phyloP scores from a whole-genome alignment of 305 asterid genomes.

The Fraxinus albicans region DNA sequence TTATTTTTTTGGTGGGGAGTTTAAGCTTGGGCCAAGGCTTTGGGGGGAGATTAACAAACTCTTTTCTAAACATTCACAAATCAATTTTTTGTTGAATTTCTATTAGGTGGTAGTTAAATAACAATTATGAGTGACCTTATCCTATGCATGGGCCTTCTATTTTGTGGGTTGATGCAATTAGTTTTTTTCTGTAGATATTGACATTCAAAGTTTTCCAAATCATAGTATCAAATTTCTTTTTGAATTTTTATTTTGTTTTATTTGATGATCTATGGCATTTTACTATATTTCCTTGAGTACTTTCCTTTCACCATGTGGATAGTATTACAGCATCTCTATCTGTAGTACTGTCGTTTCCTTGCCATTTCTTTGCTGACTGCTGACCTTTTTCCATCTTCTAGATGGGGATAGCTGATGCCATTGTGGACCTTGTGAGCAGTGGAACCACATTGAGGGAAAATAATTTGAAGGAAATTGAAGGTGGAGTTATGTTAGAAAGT shows the following conservation, averaged over 20 bases:
- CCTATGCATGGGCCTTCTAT: not conserved
- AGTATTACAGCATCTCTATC: not conserved
- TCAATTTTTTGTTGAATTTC: not conserved
- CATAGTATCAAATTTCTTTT: not conserved
- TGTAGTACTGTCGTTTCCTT: not conserved
- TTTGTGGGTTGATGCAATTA: not conserved
- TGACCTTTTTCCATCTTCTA: constrained; percentile 23
- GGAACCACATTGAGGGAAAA: constrained; percentile 94
- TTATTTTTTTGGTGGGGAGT: not conserved
- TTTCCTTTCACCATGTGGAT: not conserved
- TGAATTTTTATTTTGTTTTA: not conserved
- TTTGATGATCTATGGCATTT: not conserved
- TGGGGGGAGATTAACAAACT: not conserved
- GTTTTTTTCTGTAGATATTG: not conserved
- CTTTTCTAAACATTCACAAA: not conserved
- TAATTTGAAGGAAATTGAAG: constrained; percentile 91
- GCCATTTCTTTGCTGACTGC: constrained; percentile 6
- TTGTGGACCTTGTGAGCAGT: constrained; percentile 97
- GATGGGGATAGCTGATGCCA: constrained; percentile 99
- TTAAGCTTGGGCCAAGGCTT: not conserved
- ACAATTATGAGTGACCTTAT: not conserved
- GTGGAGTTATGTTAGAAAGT: constrained; percentile 87
- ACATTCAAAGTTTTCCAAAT: not conserved
- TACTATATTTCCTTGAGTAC: not conserved
- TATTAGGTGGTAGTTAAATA: not conserved